Conservation (phyloP, 192 early-diverging fungal genomes). For the Coemansia asiatica region DNA sequence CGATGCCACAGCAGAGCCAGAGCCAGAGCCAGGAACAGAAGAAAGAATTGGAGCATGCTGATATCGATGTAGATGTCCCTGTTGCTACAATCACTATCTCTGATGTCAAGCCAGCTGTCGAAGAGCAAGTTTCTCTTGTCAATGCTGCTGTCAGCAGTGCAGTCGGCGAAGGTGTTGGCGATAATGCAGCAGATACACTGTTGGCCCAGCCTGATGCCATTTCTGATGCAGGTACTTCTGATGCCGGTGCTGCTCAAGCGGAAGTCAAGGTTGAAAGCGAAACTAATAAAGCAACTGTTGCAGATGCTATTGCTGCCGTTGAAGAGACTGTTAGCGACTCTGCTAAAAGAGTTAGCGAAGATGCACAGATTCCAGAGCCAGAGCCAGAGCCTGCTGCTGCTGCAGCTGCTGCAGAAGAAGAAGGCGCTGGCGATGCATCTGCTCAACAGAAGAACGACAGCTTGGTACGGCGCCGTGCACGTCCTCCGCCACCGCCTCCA, state of each 20-base stretch:
- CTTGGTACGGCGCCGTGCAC: conserved; percentile 42
- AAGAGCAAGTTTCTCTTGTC: background rate
- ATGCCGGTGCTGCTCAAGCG: background rate
- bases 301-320: background rate
- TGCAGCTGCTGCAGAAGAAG: too few species aligned
- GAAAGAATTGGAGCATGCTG: background rate
- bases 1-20: conserved; percentile 8
- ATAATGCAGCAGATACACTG: too few species aligned
- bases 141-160: background rate
- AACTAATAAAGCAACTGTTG: too few species aligned
- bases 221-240: background rate
- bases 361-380: background rate
- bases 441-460: conserved; percentile 25
- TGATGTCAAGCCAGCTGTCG: background rate
- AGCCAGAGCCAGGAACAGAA: background rate
- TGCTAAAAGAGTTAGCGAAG: background rate
- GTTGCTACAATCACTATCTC: conserved; percentile 10
- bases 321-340: background rate
- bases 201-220: background rate
- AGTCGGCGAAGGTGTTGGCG: background rate
- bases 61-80: conserved; percentile 8
- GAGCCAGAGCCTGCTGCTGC: background rate
- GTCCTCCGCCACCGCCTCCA: conserved; percentile 35
- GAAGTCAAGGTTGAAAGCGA: background rate
- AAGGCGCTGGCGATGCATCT: background rate